phyloP scores from a whole-genome alignment of 2,329 filamentous ascomycete genomes.

The Stromatinia cepivora region DNA sequence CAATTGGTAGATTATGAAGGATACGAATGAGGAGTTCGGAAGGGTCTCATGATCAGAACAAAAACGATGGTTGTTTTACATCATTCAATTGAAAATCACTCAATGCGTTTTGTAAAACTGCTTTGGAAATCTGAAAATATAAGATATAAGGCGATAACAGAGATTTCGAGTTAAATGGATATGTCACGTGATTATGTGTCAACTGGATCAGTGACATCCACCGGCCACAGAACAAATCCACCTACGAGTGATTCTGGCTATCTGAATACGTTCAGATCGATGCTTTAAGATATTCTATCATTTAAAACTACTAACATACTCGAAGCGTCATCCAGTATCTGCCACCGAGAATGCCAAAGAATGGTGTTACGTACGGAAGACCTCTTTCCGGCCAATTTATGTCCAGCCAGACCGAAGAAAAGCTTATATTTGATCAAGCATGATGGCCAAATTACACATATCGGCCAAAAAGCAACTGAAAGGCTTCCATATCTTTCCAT shows the following conservation, averaged over 20 bases:
- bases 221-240: not conserved
- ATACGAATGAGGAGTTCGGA: too few species aligned
- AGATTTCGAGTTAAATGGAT: not conserved
- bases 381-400: not conserved
- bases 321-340: not conserved
- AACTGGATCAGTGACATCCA: too few species aligned
- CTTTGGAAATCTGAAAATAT: not conserved
- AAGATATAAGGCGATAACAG: not conserved
- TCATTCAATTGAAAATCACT: not conserved
- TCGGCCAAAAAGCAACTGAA: not conserved
- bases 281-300: not conserved
- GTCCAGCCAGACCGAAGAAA: not conserved
- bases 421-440: not conserved
- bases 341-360: too few species aligned
- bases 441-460: not conserved
- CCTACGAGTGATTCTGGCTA: not conserved
- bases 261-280: not conserved
- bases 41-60: not conserved
- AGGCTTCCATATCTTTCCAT: not conserved
- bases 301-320: not conserved
- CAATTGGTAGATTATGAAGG: too few species aligned
- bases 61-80: not conserved
- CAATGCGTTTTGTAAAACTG: accelerated
- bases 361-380: not conserved
- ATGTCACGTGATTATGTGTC: not conserved